Evolutionary conservation across 164 flowering plant species (phyloP).

Genomic region (Cinnamomum micranthum): DNA sequence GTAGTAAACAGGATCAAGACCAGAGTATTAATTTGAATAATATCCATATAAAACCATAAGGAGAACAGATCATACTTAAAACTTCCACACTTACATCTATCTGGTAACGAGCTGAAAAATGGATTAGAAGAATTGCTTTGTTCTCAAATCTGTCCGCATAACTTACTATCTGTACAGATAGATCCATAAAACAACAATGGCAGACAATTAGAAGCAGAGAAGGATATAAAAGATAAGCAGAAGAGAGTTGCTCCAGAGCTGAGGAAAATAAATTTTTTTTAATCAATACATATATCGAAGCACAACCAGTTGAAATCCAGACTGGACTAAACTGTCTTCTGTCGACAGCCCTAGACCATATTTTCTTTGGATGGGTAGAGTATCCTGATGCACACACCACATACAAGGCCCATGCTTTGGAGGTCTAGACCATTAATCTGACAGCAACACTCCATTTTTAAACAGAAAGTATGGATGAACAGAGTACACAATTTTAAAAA

Average conservation of each 20-base stretch:
- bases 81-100: conserved; percentile 21
- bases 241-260: neutral
- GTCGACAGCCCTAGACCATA: neutral
- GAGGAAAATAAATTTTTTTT: neutral
- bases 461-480: too few species aligned
- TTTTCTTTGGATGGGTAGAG: too few species aligned
- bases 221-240: neutral
- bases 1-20: neutral
- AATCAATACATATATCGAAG: neutral
- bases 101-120: conserved; percentile 84
- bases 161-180: conserved; percentile 44
- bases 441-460: too few species aligned
- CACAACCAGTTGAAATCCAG: neutral
- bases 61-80: neutral
- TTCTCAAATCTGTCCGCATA: conserved; percentile 67
- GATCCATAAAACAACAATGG: too few species aligned
- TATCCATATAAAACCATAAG: neutral
- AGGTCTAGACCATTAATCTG: too few species aligned
- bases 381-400: too few species aligned
- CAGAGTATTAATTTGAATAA: neutral
- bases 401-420: too few species aligned
- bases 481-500: too few species aligned
- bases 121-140: conserved; percentile 85
- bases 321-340: neutral
- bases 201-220: too few species aligned